Evolutionary conservation across 352 stramenopile genomes (phyloP).

Genomic region (Phytophthora boehmeriae): DNA sequence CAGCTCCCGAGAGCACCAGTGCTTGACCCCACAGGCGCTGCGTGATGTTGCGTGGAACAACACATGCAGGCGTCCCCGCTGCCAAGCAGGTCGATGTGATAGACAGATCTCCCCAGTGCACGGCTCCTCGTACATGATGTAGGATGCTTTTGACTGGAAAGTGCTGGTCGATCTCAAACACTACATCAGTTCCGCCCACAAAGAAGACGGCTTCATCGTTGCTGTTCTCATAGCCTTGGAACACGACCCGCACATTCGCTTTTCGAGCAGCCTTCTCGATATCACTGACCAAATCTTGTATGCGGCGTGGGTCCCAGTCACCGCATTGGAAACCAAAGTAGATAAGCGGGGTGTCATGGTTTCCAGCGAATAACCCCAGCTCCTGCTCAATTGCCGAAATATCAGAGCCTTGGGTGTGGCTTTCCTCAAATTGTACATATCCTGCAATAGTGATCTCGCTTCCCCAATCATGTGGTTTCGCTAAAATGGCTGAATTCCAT

Average conservation of each 20-base stretch:
- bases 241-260: slow-evolving; percentile 54
- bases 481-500: slow-evolving; percentile 64
- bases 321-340: slow-evolving; percentile 61
- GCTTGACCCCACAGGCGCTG: slow-evolving; percentile 63
- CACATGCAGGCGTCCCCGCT: slow-evolving; percentile 53
- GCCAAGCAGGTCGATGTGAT: slow-evolving; percentile 56
- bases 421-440: slow-evolving; percentile 49
- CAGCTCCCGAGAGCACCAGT: slow-evolving; percentile 46
- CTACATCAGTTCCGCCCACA: slow-evolving; percentile 34
- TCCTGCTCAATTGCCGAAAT: slow-evolving; percentile 32
- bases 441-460: slow-evolving; percentile 61
- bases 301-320: slow-evolving; percentile 47
- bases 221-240: slow-evolving; percentile 53
- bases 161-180: slow-evolving; percentile 57
- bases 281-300: slow-evolving; percentile 46
- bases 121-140: slow-evolving; percentile 34
- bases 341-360: slow-evolving; percentile 35
- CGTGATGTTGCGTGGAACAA: slow-evolving; percentile 50
- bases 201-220: slow-evolving; percentile 33
- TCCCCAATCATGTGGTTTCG: slow-evolving; percentile 68
- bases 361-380: slow-evolving; percentile 18
- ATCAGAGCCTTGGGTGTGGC: slow-evolving; percentile 16
- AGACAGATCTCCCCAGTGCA: slow-evolving; percentile 67
- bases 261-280: slow-evolving; percentile 50
- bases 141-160: slow-evolving; percentile 49